phyloP scores from a whole-genome alignment of 495 filamentous ascomycete species.

The Trichoderma gamsii region DNA sequence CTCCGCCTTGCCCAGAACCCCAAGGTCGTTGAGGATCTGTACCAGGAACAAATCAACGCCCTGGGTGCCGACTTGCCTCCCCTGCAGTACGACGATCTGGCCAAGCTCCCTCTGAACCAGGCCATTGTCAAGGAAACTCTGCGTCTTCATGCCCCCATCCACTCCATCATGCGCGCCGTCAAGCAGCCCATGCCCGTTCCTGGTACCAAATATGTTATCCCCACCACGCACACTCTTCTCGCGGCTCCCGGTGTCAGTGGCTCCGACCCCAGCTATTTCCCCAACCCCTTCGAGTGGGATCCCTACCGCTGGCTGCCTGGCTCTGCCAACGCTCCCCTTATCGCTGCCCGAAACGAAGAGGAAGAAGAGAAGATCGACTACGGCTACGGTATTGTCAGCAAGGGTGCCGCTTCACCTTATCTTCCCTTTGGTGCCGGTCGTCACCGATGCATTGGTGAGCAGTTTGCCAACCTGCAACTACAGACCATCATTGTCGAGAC shows the following conservation, averaged over 20 bases:
- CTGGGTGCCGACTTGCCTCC: conserved; percentile 59
- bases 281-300: conserved; percentile 74
- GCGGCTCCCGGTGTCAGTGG: conserved; percentile 75
- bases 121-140: conserved; percentile 75
- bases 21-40: conserved; percentile 66
- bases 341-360: conserved; percentile 43
- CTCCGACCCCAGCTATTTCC: conserved; percentile 66
- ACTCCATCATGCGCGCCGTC: conserved; percentile 80
- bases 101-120: conserved; percentile 62
- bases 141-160: conserved; percentile 73
- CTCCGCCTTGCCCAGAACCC: conserved; percentile 69
- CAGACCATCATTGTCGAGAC: conserved; percentile 76
- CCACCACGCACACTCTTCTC: conserved; percentile 67
- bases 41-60: conserved; percentile 61
- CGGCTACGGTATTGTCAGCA: conserved; percentile 86
- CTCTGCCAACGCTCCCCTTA: conserved; percentile 37
- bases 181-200: conserved; percentile 72
- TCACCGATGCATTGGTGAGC: conserved; percentile 93
- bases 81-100: conserved; percentile 59
- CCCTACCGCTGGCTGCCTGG: conserved; percentile 76
- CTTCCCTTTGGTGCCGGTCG: conserved; percentile 91
- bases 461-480: conserved; percentile 92
- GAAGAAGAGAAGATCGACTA: conserved; percentile 80
- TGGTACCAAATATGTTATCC: conserved; percentile 73
- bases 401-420: conserved; percentile 81